Percentiles rank a stretch among this genome's conserved stretches.
These are phyloP conservation scores for Paramecium pentaurelia DNA, from an alignment of 73 alveolate species.

Conservation along the genomic window DNA sequence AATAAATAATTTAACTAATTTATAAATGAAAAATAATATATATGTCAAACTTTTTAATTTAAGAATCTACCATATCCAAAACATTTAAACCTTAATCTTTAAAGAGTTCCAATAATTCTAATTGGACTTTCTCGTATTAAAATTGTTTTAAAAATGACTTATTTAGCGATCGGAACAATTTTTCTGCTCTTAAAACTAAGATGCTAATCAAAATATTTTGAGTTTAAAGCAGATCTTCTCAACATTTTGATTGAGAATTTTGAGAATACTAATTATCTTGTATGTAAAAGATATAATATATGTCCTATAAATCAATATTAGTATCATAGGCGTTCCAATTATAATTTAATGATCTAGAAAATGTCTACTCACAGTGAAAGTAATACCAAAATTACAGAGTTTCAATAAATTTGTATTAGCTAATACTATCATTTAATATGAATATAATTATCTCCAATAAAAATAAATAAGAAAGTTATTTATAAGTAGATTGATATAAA, in stretches of 20 bases:
- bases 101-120: conserved; percentile 35
- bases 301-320: conserved; percentile 73
- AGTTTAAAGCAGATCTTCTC: conserved; percentile 31
- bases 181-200: conserved; percentile 54
- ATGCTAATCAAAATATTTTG: conserved; percentile 66
- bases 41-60: neutral
- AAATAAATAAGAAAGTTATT: too few species aligned
- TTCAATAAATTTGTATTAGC: conserved; percentile 71
- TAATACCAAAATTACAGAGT: conserved; percentile 86
- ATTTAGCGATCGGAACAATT: conserved; percentile 70
- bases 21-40: too few species aligned
- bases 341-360: conserved; percentile 88
- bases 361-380: conserved; percentile 72
- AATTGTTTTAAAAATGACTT: conserved; percentile 51
- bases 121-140: conserved; percentile 48
- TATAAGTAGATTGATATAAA: too few species aligned
- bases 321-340: conserved; percentile 72
- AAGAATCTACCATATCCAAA: conserved; percentile 48
- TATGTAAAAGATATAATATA: too few species aligned
- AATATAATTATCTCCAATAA: too few species aligned
- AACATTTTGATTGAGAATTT: conserved; percentile 69
- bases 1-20: too few species aligned
- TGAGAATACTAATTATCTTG: conserved; percentile 78
- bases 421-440: neutral
- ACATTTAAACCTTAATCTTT: neutral